Evolutionary conservation across 2,329 filamentous ascomycete species (phyloP).

Genomic region (Bipolaris zeicola): DNA sequence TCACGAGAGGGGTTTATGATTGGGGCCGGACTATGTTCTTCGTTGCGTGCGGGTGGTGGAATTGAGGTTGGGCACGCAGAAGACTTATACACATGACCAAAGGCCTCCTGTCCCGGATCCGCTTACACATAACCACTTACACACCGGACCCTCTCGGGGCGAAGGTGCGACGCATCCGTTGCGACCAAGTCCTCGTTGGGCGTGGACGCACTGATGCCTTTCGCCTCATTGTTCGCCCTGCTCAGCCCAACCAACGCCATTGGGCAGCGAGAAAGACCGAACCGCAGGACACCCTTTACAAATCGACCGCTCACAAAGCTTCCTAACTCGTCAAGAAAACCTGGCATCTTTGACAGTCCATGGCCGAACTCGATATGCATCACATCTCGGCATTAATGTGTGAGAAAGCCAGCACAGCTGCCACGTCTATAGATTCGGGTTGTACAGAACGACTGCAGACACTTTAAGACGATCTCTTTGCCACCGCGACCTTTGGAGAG

Average conservation of each 20-base stretch:
- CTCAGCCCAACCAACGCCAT: slow-evolving; percentile 33
- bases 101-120: slow-evolving; percentile 9
- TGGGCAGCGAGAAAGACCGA: slow-evolving; percentile 33
- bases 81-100: slow-evolving; percentile 29
- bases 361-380: slow-evolving; percentile 11
- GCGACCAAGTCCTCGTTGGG: slow-evolving; percentile 27
- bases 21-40: slow-evolving; percentile 17
- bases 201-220: slow-evolving; percentile 33
- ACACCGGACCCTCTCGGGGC: slow-evolving; percentile 15
- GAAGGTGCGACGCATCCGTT: slow-evolving; percentile 13
- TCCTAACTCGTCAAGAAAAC: slow-evolving; percentile 10
- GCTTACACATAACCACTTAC: slow-evolving; percentile 19
- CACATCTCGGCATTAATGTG: slow-evolving; percentile 10
- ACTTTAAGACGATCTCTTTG: slow-evolving; percentile 36
- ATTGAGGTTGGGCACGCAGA: slow-evolving; percentile 26
- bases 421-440: slow-evolving; percentile 25
- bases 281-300: slow-evolving; percentile 17
- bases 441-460: slow-evolving; percentile 11
- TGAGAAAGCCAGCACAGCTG: slow-evolving; percentile 21
- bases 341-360: slow-evolving; percentile 10
- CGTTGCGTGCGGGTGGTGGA: slow-evolving; percentile 17
- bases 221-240: slow-evolving; percentile 40
- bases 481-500: slow-evolving; percentile 20
- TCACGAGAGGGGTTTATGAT: slow-evolving; percentile 13
- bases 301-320: slow-evolving; percentile 12